Conservation (phyloP, 2,329 filamentous ascomycete species). For the Fulvia fulva region DNA sequence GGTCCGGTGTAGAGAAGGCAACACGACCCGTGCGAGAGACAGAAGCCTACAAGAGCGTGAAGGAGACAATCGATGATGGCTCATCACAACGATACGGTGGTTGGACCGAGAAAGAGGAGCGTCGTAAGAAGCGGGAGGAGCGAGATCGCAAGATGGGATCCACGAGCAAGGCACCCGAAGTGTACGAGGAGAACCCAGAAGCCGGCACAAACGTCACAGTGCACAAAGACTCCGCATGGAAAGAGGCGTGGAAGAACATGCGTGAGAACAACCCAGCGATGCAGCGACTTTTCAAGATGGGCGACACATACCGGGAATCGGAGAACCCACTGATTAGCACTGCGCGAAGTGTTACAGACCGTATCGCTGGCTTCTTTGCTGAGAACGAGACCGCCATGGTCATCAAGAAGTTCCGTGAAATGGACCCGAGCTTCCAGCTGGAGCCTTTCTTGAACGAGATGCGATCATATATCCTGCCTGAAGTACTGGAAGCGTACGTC, state of each 20-base stretch:
- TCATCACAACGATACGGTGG: slow-evolving; percentile 94
- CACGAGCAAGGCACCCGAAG: slow-evolving; percentile 48
- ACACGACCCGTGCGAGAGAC: slow-evolving; percentile 92
- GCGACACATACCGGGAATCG: slow-evolving; percentile 87
- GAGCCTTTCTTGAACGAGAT: slow-evolving; percentile 94
- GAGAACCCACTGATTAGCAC: slow-evolving; percentile 94
- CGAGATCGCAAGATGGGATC: slow-evolving; percentile 55
- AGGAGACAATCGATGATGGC: slow-evolving; percentile 94
- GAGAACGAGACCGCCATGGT: slow-evolving; percentile 98
- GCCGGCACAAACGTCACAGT: slow-evolving; percentile 91
- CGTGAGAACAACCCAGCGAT: slow-evolving; percentile 83
- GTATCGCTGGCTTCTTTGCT: slow-evolving; percentile 91
- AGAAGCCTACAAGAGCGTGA: slow-evolving; percentile 87
- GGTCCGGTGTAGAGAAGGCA: slow-evolving; percentile 85
- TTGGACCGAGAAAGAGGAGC: slow-evolving; percentile 95
- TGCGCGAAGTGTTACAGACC: slow-evolving; percentile 88
- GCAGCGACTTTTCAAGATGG: slow-evolving; percentile 81
- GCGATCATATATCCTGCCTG: slow-evolving; percentile 94
- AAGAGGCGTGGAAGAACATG: slow-evolving; percentile 97
- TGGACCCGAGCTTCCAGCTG: slow-evolving; percentile 91
- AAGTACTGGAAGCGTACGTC: slow-evolving; percentile 96
- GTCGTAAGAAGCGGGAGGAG: slow-evolving; percentile 71
- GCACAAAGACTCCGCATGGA: slow-evolving; percentile 96
- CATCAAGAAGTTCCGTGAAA: slow-evolving; percentile 94
- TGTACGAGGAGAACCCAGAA: slow-evolving; percentile 80